These are phyloP conservation scores for Fusarium sp. DNA, from an alignment of 2,329 filamentous ascomycete species.

Conservation along the genomic window DNA sequence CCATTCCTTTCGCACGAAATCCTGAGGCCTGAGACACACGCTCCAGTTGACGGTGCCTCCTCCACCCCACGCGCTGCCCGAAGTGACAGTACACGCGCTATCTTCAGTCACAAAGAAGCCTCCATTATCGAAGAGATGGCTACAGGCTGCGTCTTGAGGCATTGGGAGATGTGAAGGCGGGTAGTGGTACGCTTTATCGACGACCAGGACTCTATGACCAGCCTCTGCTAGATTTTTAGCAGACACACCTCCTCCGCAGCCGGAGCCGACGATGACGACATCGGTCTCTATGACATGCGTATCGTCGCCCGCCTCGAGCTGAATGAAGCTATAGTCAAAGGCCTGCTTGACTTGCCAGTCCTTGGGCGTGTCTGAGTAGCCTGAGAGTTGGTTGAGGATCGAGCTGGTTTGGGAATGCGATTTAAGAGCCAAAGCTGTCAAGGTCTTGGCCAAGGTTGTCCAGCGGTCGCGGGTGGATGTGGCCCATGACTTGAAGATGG, in stretches of 20 bases:
- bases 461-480: conserved; percentile 64
- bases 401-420: conserved; percentile 65
- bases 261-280: conserved; percentile 85
- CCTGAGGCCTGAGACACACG: conserved; percentile 71
- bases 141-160: conserved; percentile 65
- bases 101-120: conserved; percentile 67
- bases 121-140: conserved; percentile 75
- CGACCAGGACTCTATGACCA: conserved; percentile 78
- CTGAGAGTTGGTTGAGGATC: conserved; percentile 63
- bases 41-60: conserved; percentile 92
- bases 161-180: conserved; percentile 78
- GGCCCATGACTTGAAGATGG: conserved; percentile 71
- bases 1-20: conserved; percentile 84
- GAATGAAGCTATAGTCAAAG: conserved; percentile 69
- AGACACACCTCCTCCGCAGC: conserved; percentile 83
- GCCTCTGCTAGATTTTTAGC: conserved; percentile 84
- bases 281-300: conserved; percentile 76
- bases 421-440: conserved; percentile 64
- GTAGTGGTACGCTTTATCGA: conserved; percentile 85
- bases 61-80: conserved; percentile 82
- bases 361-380: conserved; percentile 64
- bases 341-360: conserved; percentile 60
- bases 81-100: conserved; percentile 66
- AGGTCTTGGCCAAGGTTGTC: conserved; percentile 62
- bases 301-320: conserved; percentile 55